These are phyloP conservation scores for Pseudogymnoascus sp. DNA, from an alignment of 2,329 filamentous ascomycete genomes.

Conservation along the genomic window DNA sequence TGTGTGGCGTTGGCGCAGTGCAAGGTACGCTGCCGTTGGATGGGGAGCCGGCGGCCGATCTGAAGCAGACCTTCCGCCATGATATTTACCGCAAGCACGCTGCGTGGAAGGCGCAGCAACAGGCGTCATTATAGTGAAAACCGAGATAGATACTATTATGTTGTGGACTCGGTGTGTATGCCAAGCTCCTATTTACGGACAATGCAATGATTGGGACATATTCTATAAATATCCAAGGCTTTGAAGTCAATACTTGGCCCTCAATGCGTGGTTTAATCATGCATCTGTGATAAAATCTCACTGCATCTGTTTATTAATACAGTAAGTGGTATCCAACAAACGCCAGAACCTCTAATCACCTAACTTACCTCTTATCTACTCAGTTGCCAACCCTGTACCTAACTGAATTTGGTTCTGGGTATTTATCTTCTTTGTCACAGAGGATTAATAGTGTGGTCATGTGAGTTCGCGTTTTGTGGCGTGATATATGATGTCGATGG, in stretches of 20 bases:
- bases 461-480: too few relatives aligned
- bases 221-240: background rate
- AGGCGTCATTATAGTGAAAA: background rate
- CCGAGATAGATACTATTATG: background rate
- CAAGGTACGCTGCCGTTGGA: constrained; percentile 33
- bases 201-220: background rate
- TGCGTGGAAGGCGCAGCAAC: constrained; percentile 25
- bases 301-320: too few relatives aligned
- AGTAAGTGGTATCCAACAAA: too few relatives aligned
- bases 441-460: too few relatives aligned
- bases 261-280: too few relatives aligned
- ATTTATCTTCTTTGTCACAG: too few relatives aligned
- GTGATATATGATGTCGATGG: too few relatives aligned
- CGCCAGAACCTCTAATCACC: too few relatives aligned
- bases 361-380: too few relatives aligned
- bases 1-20: constrained; percentile 35
- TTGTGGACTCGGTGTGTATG: background rate
- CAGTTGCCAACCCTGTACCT: too few relatives aligned
- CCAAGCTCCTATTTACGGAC: background rate
- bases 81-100: constrained; percentile 34
- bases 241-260: background rate
- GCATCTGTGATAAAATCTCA: too few relatives aligned
- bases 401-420: too few relatives aligned
- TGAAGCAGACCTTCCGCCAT: constrained; percentile 36
- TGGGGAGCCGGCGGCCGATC: constrained; percentile 15